A percentile compares a stretch with the other conserved stretches of the same genome.
These are phyloP conservation scores for Aspergillus unguis DNA, from an alignment of 2,329 filamentous ascomycete genomes.

Conservation along the genomic window DNA sequence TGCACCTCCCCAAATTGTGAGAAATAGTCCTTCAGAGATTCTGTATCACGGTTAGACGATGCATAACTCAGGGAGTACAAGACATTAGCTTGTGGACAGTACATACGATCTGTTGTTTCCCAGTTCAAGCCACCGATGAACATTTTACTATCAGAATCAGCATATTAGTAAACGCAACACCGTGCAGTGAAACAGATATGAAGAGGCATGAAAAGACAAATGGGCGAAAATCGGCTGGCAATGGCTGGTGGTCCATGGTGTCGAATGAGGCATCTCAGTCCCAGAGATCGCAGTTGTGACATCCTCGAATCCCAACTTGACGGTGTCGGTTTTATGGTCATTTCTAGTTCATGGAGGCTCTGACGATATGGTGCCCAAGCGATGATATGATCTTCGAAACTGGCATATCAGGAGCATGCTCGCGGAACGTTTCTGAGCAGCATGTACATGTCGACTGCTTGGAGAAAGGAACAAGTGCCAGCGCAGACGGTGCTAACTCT, in stretches of 20 bases:
- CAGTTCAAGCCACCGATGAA: slow-evolving; percentile 98
- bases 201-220: not conserved
- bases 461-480: not conserved
- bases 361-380: not conserved
- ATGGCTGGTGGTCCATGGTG: slow-evolving; percentile 8
- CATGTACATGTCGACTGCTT: too few relatives aligned
- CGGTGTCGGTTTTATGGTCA: not conserved
- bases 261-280: not conserved
- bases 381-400: not conserved
- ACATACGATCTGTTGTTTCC: slow-evolving; percentile 97
- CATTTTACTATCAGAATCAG: slow-evolving; percentile 74
- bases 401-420: not conserved
- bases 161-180: slow-evolving; percentile 30
- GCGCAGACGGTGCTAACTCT: slow-evolving; percentile 10
- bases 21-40: slow-evolving; percentile 95
- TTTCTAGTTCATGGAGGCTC: not conserved
- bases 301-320: not conserved
- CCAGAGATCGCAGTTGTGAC: not conserved
- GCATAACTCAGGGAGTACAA: not conserved
- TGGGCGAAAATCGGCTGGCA: not conserved
- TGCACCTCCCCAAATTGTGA: slow-evolving; percentile 95
- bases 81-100: slow-evolving; percentile 9
- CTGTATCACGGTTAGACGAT: slow-evolving; percentile 49
- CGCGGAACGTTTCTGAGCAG: not conserved
- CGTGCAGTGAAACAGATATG: not conserved